Evolutionary conservation across 257 asterid genomes (phyloP), one percentile per base, ranked within the genome.

Genomic region (Solanum pinnatisectum): DNA sequence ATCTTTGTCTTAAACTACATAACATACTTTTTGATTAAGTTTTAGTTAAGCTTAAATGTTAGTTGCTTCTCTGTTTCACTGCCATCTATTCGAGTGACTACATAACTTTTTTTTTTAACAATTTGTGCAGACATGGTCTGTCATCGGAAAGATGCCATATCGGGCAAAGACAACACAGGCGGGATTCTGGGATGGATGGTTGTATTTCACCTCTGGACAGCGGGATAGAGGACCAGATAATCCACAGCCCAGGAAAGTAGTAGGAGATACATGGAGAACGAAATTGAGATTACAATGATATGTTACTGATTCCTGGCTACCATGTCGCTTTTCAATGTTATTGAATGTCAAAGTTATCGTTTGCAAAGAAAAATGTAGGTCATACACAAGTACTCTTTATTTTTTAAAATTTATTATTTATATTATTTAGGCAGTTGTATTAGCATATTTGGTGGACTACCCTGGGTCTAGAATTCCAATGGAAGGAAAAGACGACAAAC

Each of bases 171-270:
- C 98, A 4, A 91, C 98, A 13, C 40, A 91, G 87, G 92, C 94
- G 2, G 96, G 94, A 1, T 94, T 89, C 33, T 95, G 96, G 96
- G 91, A 95, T 23, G 97, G 97, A 65, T 92, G 93, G 92, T 76
- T 93, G 83, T 95, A 95, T 90, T 95, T 95, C 89, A 95, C 98
- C 27, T 95, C 98, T 8, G 98, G 98, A 68, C 98, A 95, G 90
- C 89, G 98, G 72, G 98, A 95, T 86, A 94, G 98, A 89, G 96
- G 97, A 46, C 92, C 93, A 8, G 95, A 94, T 89, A 93, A 95
- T 89, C 98, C 98, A 39, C 97, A 93, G 56, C 98, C 98, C 40
- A 89, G 89, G 90, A 87, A 91, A 87, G 98, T 95, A 12, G 63
- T 94, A 4, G 98, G 94, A 73, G 95, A 95, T 87, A 90, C 87